Evolutionary conservation across 1,284 basidiomycete genomes (phyloP).

Genomic region (Microbotryum scabiosae): DNA sequence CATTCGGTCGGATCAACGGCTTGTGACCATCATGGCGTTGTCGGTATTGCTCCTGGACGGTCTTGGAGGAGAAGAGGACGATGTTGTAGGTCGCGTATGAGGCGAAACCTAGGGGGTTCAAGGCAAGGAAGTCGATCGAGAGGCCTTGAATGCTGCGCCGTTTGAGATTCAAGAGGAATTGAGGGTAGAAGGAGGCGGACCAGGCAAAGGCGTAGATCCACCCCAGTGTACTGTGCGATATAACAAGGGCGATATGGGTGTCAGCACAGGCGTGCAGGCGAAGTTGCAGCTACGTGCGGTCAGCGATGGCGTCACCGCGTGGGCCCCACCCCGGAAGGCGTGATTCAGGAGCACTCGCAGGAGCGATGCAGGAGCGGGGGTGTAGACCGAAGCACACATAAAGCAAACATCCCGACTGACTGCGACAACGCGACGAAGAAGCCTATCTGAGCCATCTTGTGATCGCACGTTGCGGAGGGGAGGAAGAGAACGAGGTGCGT

Average conservation of each 20-base stretch:
- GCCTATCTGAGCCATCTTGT: no score
- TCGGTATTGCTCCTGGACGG: constrained; percentile 40
- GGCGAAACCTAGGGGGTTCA: constrained; percentile 45
- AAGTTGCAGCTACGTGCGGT: no score
- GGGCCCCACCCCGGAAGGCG: no score
- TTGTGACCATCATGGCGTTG: constrained; percentile 40
- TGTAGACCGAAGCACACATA: no score
- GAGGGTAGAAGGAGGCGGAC: constrained; percentile 42
- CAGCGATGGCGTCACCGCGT: not conserved
- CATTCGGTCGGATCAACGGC: constrained; percentile 41
- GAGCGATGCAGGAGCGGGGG: no score
- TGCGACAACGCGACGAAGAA: no score
- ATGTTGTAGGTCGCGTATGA: constrained; percentile 42
- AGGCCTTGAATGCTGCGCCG: constrained; percentile 42
- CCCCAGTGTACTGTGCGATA: constrained; percentile 11
- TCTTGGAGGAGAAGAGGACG: constrained; percentile 38
- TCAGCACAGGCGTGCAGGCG: no score
- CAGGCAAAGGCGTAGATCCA: constrained; percentile 24
- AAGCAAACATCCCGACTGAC: no score
- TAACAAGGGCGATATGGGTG: not conserved
- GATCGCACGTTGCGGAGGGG: no score
- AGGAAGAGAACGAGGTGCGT: no score
- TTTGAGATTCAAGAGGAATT: constrained; percentile 42
- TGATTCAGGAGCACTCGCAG: no score
- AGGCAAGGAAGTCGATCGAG: constrained; percentile 42